Percentiles rank a stretch among this genome's conserved stretches.
Evolutionary conservation across 1,284 basidiomycete genomes (phyloP).

Genomic region (Fomitopsis pinicola): DNA sequence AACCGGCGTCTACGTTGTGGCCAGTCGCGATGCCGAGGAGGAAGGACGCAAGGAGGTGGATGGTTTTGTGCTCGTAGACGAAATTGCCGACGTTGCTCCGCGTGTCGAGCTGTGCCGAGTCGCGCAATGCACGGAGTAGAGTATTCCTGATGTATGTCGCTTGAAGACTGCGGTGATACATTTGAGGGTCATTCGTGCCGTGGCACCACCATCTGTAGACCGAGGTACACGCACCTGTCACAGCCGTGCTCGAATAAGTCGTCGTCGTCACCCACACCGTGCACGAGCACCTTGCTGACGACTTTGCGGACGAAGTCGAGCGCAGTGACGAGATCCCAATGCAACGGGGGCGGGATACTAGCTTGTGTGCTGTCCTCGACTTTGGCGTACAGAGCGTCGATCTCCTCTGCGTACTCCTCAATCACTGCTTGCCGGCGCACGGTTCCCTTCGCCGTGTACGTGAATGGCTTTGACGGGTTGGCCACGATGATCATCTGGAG

Average conservation of each 20-base stretch:
- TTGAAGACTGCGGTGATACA: slow-evolving; percentile 26
- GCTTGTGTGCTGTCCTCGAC: slow-evolving; percentile 21
- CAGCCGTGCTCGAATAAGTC: slow-evolving; percentile 41
- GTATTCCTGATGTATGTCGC: slow-evolving; percentile 39
- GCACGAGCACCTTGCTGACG: slow-evolving; percentile 24
- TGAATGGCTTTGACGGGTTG: slow-evolving; percentile 25
- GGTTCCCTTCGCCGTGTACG: slow-evolving; percentile 28
- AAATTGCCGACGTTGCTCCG: slow-evolving; percentile 24
- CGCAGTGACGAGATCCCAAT: slow-evolving; percentile 23
- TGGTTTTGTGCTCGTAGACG: slow-evolving; percentile 32
- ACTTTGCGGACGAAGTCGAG: slow-evolving; percentile 26
- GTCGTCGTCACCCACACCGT: slow-evolving; percentile 27
- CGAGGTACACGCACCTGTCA: slow-evolving; percentile 31
- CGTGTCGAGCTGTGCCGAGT: slow-evolving; percentile 17
- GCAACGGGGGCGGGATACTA: slow-evolving; percentile 18
- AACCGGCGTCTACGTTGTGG: slow-evolving; percentile 1
- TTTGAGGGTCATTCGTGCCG: no score
- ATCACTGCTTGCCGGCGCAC: slow-evolving; percentile 21
- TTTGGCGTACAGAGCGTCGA: slow-evolving; percentile 20
- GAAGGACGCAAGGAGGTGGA: slow-evolving; percentile 23
- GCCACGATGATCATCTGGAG: slow-evolving; percentile 28
- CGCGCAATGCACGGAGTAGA: slow-evolving; percentile 29
- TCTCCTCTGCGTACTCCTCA: slow-evolving; percentile 26
- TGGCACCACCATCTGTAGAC: not conserved
- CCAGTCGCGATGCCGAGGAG: slow-evolving; percentile 13